Evolutionary conservation across 1,284 basidiomycete genomes (phyloP).

Genomic region (Ceratobasidium sp.): DNA sequence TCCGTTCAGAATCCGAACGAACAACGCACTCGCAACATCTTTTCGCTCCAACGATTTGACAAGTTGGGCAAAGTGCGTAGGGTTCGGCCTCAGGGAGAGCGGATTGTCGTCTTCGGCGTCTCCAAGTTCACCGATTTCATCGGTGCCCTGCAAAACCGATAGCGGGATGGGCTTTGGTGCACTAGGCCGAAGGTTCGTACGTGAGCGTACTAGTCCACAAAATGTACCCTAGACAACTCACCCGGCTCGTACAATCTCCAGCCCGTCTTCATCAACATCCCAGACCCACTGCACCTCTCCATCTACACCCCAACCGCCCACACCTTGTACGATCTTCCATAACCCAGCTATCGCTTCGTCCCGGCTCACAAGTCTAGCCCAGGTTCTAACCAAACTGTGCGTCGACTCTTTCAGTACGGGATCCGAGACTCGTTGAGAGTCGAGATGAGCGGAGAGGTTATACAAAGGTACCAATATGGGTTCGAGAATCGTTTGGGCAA

Average conservation of each 20-base stretch:
- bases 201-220: not conserved
- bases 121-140: slow-evolving; percentile 48
- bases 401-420: slow-evolving; percentile 71
- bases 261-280: slow-evolving; percentile 49
- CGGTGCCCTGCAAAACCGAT: slow-evolving; percentile 39
- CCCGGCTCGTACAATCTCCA: slow-evolving; percentile 42
- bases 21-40: slow-evolving; percentile 78
- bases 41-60: slow-evolving; percentile 73
- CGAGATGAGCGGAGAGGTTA: slow-evolving; percentile 69
- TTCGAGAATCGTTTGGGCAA: slow-evolving; percentile 73
- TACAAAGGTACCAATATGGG: slow-evolving; percentile 78
- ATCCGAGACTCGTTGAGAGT: slow-evolving; percentile 68
- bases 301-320: slow-evolving; percentile 58
- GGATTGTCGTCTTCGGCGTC: slow-evolving; percentile 64
- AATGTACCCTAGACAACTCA: slow-evolving; percentile 48
- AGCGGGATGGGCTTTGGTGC: slow-evolving; percentile 37
- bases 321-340: slow-evolving; percentile 69
- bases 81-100: slow-evolving; percentile 72
- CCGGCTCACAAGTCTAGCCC: slow-evolving; percentile 74
- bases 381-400: slow-evolving; percentile 71
- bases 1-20: slow-evolving; percentile 77
- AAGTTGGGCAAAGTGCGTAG: slow-evolving; percentile 72
- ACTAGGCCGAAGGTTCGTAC: not conserved
- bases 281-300: slow-evolving; percentile 51
- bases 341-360: slow-evolving; percentile 69